phyloP scores from a whole-genome alignment of 257 asterid species.

The Solanum lycopersicoides region DNA sequence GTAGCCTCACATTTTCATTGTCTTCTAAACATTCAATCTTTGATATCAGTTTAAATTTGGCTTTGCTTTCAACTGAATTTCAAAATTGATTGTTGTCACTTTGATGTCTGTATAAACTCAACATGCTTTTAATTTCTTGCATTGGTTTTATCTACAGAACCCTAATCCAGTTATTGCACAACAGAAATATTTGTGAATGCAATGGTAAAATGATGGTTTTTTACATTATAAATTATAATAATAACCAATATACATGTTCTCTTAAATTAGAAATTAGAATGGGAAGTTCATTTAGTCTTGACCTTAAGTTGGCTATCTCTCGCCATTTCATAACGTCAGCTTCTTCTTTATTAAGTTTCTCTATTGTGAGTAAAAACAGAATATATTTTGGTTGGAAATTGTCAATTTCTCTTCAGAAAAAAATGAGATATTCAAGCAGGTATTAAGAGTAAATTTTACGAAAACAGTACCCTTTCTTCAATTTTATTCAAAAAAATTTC shows the following conservation, averaged over 20 bases:
- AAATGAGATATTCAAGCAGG: background rate
- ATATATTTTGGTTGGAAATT: background rate
- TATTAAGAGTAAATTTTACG: background rate
- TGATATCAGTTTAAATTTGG: background rate
- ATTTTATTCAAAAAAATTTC: background rate
- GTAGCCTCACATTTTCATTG: background rate
- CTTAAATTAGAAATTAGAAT: background rate
- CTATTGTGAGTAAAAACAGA: background rate
- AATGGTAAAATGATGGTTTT: background rate
- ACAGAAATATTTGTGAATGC: background rate
- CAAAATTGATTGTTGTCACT: background rate
- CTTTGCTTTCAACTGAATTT: background rate
- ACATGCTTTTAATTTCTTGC: background rate
- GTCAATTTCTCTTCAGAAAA: background rate
- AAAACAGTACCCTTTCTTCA: background rate
- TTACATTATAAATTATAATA: background rate
- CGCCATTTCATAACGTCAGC: background rate
- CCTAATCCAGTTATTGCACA: background rate
- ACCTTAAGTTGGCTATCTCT: background rate
- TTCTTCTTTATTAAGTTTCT: background rate
- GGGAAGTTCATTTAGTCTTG: background rate
- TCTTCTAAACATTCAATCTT: background rate
- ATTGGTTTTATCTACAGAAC: background rate
- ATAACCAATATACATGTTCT: background rate
- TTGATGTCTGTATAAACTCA: background rate